Conservation (phyloP, 2,329 filamentous ascomycete genomes). For the Cercospora sp. region DNA sequence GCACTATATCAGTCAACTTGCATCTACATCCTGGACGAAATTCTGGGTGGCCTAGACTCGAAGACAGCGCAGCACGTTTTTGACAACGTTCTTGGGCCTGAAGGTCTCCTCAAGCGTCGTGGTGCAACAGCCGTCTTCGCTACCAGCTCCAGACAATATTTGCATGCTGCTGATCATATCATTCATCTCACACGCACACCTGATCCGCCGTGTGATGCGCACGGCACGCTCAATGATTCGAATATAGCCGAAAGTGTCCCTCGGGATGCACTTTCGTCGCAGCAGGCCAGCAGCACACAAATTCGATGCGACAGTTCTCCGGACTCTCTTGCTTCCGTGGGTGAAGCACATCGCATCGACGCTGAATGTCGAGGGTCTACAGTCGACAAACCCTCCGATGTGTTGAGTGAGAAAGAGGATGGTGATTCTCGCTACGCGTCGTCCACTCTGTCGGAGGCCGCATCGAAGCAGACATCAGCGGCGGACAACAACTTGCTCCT, state of each 20-base stretch:
- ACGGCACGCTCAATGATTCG: not conserved
- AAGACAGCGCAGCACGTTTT: not conserved
- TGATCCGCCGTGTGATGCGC: not conserved
- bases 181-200: not conserved
- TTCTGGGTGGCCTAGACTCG: not conserved
- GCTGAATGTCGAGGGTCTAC: no score
- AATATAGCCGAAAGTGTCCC: no score
- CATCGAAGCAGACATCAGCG: not conserved
- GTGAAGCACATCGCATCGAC: no score
- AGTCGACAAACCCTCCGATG: no score
- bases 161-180: not conserved
- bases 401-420: not conserved
- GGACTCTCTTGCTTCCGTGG: no score
- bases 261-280: no score
- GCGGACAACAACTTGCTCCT: not conserved
- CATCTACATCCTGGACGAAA: not conserved
- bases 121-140: not conserved
- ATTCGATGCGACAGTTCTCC: no score
- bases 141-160: not conserved
- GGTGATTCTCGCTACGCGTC: not conserved
- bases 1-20: conserved; percentile 31
- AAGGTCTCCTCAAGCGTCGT: not conserved
- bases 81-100: not conserved
- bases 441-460: not conserved
- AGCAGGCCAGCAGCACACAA: no score